Conservation (phyloP, 2,329 filamentous ascomycete genomes). For the Uncinocarpus reesii region DNA sequence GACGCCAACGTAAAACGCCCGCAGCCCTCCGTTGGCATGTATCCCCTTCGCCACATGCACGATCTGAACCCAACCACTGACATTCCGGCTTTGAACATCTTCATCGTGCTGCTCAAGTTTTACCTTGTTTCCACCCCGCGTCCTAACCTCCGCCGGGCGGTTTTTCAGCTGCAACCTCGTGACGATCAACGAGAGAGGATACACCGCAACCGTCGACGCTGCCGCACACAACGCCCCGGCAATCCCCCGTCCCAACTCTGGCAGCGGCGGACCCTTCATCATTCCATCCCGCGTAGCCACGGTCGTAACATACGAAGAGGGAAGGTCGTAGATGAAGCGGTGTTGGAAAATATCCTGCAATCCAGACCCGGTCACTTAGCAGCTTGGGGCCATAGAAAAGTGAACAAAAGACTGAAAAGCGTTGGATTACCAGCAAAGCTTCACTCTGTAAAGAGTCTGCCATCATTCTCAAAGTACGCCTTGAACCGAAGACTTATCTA, state of each 20-base stretch:
- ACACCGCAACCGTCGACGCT: constrained; percentile 65
- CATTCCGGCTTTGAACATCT: constrained; percentile 23
- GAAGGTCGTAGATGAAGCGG: background rate
- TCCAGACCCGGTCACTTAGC: too few relatives aligned
- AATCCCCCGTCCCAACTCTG: constrained; percentile 69
- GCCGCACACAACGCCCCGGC: constrained; percentile 71
- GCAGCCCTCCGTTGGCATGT: constrained; percentile 46
- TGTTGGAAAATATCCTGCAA: background rate
- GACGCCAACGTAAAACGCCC: constrained; percentile 60
- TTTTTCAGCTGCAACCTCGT: constrained; percentile 73
- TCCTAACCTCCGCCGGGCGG: too few relatives aligned
- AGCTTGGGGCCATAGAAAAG: background rate
- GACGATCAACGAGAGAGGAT: constrained; percentile 72
- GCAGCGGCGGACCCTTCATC: constrained; percentile 43
- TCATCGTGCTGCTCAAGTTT: constrained; percentile 25
- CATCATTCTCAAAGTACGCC: background rate
- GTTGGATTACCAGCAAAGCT: constrained; percentile 1
- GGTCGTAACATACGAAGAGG: background rate
- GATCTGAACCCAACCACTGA: constrained; percentile 26
- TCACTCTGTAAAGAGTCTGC: background rate
- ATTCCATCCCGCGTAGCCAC: constrained; percentile 20
- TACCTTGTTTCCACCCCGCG: too few relatives aligned
- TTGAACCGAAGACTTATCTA: too few relatives aligned
- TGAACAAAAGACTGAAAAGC: background rate
- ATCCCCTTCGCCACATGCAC: constrained; percentile 31